Evolutionary conservation across 192 early-diverging fungal genomes (phyloP), one percentile per base, ranked within the genome.

Genomic region (Gaertneriomyces semiglobifer): DNA sequence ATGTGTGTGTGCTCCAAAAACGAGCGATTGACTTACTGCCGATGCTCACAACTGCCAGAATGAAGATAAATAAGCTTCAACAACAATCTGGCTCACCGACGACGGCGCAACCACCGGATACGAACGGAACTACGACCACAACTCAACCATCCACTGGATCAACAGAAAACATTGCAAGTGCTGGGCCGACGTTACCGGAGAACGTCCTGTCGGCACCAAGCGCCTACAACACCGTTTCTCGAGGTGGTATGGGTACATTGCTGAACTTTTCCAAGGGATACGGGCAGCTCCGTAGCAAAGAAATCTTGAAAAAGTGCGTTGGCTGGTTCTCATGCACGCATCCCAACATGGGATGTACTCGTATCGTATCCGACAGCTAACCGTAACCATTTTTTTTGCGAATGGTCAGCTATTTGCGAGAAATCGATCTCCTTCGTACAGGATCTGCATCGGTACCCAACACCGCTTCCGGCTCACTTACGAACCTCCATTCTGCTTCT

Each of bases 281-380:
- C 76, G 62, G 84, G 58, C 66, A 90, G 41, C 44, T 70, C 41
- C 70, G 87, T 52, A 89, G 86, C 60, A 78, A 85, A 57, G 85
- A 92, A 70, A 79, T 88, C 11, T 74, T 92, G 60, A 88, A 90
- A 82, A 80, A 81, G 87, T 92, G 79, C 45, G 64, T 41, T 73
- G 51, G 38, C 18, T 33, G 0, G 3, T 16, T 57, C 48, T 57
- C 48, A n/a, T 51, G 48, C 0, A 51, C 18, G 48, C 14, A 51
- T 14, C 18, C 48, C 14, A 51, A 51, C 14, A n/a, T 18, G 48
- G 48, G 18, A 51, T 14, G 48, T 2, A 18, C 48, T n/a, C 48
- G 48, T 57, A 33, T 57, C 11, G 33, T 11, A 57, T 12, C 56
- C 19, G 10, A 16, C 14, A 38, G 0, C 4, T 58, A 58, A 10